These are phyloP conservation scores for Lentinula novae-zelandiae DNA, from an alignment of 1,284 basidiomycete species.

Conservation along the genomic window DNA sequence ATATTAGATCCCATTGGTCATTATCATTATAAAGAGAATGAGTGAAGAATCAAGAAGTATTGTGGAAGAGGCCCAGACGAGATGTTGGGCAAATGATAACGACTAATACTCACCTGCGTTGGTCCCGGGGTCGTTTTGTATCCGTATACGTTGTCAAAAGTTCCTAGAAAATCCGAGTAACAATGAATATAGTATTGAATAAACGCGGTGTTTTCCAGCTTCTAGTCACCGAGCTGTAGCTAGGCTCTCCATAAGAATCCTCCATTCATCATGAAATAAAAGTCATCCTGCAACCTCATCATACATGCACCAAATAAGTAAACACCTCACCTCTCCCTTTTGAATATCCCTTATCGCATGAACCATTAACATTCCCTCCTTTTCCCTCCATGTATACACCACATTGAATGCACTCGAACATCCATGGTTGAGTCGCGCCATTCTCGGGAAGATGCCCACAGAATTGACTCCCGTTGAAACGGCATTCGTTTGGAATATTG, in stretches of 20 bases:
- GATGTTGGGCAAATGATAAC: neutral
- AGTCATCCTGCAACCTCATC: neutral
- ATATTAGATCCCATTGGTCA: neutral
- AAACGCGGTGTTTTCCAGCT: neutral
- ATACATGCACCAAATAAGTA: neutral
- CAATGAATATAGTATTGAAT: neutral
- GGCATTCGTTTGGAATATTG: conserved; percentile 65
- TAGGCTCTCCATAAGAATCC: neutral
- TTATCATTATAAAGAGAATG: neutral
- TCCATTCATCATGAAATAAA: neutral
- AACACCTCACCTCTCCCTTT: conserved; percentile 42
- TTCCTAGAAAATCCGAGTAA: conserved; percentile 36
- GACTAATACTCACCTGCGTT: conserved; percentile 39
- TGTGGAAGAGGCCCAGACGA: neutral
- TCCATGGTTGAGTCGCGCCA: conserved; percentile 62
- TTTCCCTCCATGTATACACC: conserved; percentile 53
- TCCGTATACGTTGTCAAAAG: conserved; percentile 56
- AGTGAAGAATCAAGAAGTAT: neutral
- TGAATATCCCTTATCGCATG: conserved; percentile 51
- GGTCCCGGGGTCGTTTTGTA: conserved; percentile 46
- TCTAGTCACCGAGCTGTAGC: neutral
- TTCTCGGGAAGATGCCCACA: conserved; percentile 57
- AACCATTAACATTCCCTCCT: conserved; percentile 44
- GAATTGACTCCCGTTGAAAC: conserved; percentile 42
- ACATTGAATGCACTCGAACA: conserved; percentile 62